Base-by-base conservation (phyloP, 1,284 basidiomycete genomes). In the Boletus semigastroideus region DNA sequence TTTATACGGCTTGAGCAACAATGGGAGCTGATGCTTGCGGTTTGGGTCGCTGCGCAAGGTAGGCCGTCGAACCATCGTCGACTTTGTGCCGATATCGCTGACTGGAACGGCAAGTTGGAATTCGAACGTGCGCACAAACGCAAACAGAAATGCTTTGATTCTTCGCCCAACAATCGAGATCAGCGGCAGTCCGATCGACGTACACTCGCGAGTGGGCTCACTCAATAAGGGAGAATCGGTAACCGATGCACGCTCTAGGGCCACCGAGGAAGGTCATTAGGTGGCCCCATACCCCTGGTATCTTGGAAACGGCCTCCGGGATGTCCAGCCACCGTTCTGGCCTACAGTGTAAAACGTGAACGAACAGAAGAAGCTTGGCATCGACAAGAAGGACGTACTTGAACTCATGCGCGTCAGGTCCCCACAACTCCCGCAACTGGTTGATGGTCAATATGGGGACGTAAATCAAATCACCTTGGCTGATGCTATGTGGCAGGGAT, bases 151-250 rank as follows among this genome's bases (percentile, higher is more conserved):
- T 0, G 76, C 78, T 61, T 84, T 85, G 68, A 81, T 83, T 60
- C 78, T 80, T 36, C 16, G 20, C 14, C 27, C 19, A 20, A 27
- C 37, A 28, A n/a, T 27, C n/a, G 10, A 14, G 28, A 8, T 54
- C 34, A 39, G 38, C 19, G 9, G n/a, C 5, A 5, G 8, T n/a
- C 17, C 17, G 20, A 31, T 7, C 10, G 11, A 39, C 22, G 27
- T 16, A 16, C 14, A 22, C 17, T 20, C 28, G 6, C 10, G 12
- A 5, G 7, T 14, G 10, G 28, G 66, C 75, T 61, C 57, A 83
- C 82, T 90, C 87, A 19, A 81, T 72, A n/a, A 90, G 59, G 7
- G 87, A 78, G 63, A 90, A 90, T 5, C 84, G 79, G 65, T 85
- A 90, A 2, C 87, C 87, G 41, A 87, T 86, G 60, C 84, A 86